phyloP scores from a whole-genome alignment of 257 asterid genomes.

The Scutellaria galericulata region DNA sequence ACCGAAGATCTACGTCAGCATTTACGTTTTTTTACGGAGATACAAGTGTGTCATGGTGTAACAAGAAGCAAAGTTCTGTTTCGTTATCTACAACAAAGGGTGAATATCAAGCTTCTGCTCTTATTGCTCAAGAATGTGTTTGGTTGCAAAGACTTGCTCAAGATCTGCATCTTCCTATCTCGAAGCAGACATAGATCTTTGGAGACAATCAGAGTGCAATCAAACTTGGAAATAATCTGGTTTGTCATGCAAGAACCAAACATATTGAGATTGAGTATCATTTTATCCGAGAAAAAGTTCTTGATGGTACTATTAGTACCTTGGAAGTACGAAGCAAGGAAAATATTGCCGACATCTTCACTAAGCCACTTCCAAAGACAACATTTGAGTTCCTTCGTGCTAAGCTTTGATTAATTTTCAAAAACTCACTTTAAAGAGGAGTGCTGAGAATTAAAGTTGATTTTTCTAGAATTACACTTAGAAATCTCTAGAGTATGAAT shows the following conservation, averaged over 20 bases:
- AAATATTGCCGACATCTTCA: constrained; percentile 15
- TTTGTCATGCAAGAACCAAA: constrained; percentile 1
- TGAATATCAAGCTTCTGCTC: too few species aligned
- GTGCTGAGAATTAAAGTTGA: too few species aligned
- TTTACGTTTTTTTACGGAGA: too few species aligned
- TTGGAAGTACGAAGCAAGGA: not conserved
- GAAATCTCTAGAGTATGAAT: too few species aligned
- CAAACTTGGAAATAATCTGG: not conserved
- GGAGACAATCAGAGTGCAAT: not conserved
- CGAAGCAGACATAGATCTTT: not conserved
- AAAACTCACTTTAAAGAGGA: too few species aligned
- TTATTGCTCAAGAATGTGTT: not conserved
- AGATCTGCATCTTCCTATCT: not conserved
- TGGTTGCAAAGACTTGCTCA: not conserved
- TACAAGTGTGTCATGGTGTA: too few species aligned
- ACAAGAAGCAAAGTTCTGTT: too few species aligned
- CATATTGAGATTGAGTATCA: not conserved
- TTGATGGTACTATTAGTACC: not conserved
- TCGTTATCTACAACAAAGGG: too few species aligned
- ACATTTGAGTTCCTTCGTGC: not conserved
- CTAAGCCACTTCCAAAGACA: not conserved
- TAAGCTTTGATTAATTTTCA: constrained; percentile 10
- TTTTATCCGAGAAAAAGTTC: not conserved
- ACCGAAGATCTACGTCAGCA: not conserved
- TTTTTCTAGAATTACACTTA: too few species aligned